Base-by-base conservation (phyloP, 768 basidiomycete genomes). In the Kwoniella europaea region DNA sequence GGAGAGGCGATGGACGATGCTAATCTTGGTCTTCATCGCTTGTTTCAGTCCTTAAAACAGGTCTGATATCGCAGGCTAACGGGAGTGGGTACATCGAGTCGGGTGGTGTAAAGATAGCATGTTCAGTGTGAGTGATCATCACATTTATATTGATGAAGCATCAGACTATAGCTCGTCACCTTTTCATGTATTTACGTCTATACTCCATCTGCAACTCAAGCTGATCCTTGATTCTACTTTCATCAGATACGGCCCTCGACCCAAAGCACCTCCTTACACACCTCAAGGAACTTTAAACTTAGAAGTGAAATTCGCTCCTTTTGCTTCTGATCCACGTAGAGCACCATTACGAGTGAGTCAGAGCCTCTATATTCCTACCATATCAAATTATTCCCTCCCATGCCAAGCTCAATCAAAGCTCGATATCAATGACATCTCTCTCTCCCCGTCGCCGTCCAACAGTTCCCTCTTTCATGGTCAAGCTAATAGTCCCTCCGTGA, bases 31-130 rank as follows among this genome's bases (percentile, higher is more conserved):
- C 63, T 46, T 61, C 46, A 22, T 46, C 13, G 9, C 7, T 73
- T 50, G 13, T 1, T 50, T 18, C 13, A 99, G 95, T 92, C 84
- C 85, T 99, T 59, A 90, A 94, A 81, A 89, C 93, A 35, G 94
- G 94, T 10, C 85, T 98, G 15, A 93, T 97, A 65, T 91, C 85
- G 71, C 94, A 97, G 84, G 96, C 97, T 0, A 95, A 94, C 79
- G 97, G 97, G 1, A 97, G 94, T 18, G 94, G 94, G 12, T 99
- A 98, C 81, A 92, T 99, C 76, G 97, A 99, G 85, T 91, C 91
- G 1, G 91, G 92, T 67, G 88, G 88, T 66, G 92, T 92, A 0
- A 99, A 99, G 85, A 89, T 99, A 73, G 94, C 94, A 4, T 97
- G 94, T 82, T 94, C 97, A 53, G 92, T 98, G 95, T 98, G 76